A percentile compares a stretch with the other conserved stretches of the same genome.
Evolutionary conservation across 2,329 filamentous ascomycete genomes (phyloP).

Genomic region (Amesomyces nigricolor): DNA sequence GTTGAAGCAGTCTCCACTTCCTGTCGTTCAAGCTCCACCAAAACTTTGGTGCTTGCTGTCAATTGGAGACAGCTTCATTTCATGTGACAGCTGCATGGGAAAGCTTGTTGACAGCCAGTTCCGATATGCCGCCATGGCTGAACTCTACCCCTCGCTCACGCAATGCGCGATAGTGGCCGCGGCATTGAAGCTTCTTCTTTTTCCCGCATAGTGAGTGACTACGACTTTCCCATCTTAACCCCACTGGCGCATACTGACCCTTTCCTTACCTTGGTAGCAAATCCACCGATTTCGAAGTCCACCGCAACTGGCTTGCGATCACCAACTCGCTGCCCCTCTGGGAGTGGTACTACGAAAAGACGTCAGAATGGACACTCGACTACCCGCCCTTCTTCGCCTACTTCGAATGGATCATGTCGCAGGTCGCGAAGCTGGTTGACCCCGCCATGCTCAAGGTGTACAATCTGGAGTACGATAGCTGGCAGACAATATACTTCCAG

Average conservation of each 20-base stretch:
- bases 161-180: conserved; percentile 83
- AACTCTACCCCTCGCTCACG: conserved; percentile 77
- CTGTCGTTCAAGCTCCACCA: background rate
- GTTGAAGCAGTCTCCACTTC: background rate
- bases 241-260: conserved; percentile 11
- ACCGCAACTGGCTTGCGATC: conserved; percentile 97
- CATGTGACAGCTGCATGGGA: background rate
- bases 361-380: conserved; percentile 98
- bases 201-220: conserved; percentile 80
- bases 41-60: background rate
- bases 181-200: conserved; percentile 85
- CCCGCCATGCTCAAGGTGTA: conserved; percentile 74
- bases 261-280: conserved; percentile 54
- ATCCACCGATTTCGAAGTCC: conserved; percentile 98
- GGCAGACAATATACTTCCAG: conserved; percentile 93
- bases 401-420: conserved; percentile 90
- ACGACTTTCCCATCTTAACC: background rate
- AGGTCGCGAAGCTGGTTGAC: conserved; percentile 70
- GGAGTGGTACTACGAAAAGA: conserved; percentile 95
- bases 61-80: conserved; percentile 5
- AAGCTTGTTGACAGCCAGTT: conserved; percentile 6
- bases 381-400: conserved; percentile 98
- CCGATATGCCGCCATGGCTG: conserved; percentile 55
- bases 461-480: conserved; percentile 81
- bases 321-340: conserved; percentile 81